A percentile compares a stretch with the other conserved stretches of the same genome.
phyloP scores from a whole-genome alignment of 495 filamentous ascomycete genomes.

The Saxophila tyrrhenica region DNA sequence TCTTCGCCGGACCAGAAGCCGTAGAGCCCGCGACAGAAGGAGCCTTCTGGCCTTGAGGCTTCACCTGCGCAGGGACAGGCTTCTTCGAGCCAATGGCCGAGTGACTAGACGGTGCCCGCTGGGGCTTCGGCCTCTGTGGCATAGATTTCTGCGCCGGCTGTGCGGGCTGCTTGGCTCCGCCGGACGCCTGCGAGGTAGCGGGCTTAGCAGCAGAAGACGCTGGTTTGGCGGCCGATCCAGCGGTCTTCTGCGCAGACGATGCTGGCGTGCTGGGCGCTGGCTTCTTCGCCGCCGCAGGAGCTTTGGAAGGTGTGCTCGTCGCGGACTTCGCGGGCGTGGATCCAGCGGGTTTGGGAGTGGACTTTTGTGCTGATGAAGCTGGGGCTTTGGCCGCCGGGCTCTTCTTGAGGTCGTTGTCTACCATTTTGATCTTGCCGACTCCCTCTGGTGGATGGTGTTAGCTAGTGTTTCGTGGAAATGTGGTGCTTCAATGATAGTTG shows the following conservation, averaged over 20 bases:
- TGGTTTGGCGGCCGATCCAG: conserved; percentile 3
- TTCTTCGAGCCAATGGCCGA: background rate
- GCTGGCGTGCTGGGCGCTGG: conserved; percentile 4
- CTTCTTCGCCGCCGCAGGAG: conserved; percentile 4
- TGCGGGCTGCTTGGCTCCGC: conserved; percentile 8
- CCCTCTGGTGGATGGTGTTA: conserved; percentile 1
- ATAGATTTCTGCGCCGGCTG: background rate
- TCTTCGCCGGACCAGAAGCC: background rate
- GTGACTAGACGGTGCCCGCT: background rate
- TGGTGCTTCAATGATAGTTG: too few relatives aligned
- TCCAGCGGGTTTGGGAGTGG: background rate
- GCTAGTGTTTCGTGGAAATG: too few relatives aligned
- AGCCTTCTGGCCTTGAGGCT: background rate
- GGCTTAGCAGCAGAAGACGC: conserved; percentile 5
- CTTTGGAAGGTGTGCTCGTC: background rate
- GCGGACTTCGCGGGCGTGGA: conserved; percentile 5
- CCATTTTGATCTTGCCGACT: conserved; percentile 13
- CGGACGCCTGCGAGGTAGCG: background rate
- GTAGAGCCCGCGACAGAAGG: background rate
- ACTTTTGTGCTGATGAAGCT: background rate
- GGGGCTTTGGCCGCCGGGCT: conserved; percentile 3
- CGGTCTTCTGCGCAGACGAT: conserved; percentile 1
- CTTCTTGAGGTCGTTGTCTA: conserved; percentile 18
- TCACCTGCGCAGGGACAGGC: background rate
- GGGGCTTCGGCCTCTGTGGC: background rate